These are phyloP conservation scores for Ascochyta clinopodiicola DNA, from an alignment of 2,329 filamentous ascomycete species.

Conservation along the genomic window DNA sequence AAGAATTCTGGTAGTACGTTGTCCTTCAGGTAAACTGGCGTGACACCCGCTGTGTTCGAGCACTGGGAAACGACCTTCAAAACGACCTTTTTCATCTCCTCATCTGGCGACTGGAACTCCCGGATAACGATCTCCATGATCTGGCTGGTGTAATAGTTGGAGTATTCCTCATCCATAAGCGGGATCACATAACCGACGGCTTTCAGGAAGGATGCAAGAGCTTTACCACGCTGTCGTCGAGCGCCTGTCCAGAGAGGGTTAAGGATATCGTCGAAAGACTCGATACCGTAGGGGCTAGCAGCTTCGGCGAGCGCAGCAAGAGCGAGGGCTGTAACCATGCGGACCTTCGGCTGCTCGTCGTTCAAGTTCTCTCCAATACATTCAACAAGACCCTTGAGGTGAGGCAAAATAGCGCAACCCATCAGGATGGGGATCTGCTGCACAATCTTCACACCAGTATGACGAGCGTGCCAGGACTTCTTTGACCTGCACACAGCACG, in stretches of 20 bases:
- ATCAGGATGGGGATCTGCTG: conserved; percentile 99
- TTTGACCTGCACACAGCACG: conserved; percentile 96
- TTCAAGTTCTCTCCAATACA: conserved; percentile 96
- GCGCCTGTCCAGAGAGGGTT: conserved; percentile 97
- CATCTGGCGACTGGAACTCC: conserved; percentile 95
- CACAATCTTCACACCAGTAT: conserved; percentile 98
- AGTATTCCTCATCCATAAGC: conserved; percentile 99
- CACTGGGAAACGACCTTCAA: conserved; percentile 97
- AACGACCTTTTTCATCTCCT: conserved; percentile 99
- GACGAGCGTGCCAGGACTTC: conserved; percentile 97
- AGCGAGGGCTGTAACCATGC: conserved; percentile 92
- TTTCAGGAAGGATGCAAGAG: conserved; percentile 93
- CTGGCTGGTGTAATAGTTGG: conserved; percentile 97
- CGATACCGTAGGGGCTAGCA: conserved; percentile 97
- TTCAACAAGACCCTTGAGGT: conserved; percentile 93
- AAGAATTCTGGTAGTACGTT: conserved; percentile 96
- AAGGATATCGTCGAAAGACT: conserved; percentile 96
- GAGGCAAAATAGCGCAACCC: conserved; percentile 94
- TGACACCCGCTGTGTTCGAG: conserved; percentile 92
- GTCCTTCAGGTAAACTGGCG: conserved; percentile 91
- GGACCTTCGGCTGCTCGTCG: conserved; percentile 96
- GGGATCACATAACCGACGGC: conserved; percentile 98
- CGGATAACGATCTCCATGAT: conserved; percentile 98
- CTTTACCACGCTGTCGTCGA: conserved; percentile 94
- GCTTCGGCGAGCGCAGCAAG: conserved; percentile 95